Conservation (phyloP, 306 rosid species). For the Castanea sativa region DNA sequence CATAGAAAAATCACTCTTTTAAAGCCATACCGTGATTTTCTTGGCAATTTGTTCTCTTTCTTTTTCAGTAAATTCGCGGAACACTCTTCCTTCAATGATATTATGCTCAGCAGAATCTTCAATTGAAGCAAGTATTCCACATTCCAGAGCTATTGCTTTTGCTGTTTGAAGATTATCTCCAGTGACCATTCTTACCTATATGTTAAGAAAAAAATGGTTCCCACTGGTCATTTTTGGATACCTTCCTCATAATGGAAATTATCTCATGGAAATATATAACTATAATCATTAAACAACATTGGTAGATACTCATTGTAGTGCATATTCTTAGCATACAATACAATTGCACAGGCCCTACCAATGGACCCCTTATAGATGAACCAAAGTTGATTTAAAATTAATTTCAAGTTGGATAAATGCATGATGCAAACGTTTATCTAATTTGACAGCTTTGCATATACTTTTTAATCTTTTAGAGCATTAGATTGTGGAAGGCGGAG, state of each 20-base stretch:
- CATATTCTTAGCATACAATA: neutral
- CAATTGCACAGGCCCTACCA: neutral
- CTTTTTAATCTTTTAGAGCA: neutral
- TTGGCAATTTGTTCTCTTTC: constrained; percentile 76
- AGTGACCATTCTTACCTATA: constrained; percentile 95
- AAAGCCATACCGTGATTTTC: constrained; percentile 55
- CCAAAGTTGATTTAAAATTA: neutral
- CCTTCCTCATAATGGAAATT: constrained; percentile 12
- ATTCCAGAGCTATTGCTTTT: constrained; percentile 92
- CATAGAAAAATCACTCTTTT: constrained; percentile 5
- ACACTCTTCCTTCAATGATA: constrained; percentile 82
- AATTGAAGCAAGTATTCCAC: constrained; percentile 75
- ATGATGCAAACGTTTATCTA: neutral
- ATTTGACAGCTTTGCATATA: neutral
- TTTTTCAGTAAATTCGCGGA: constrained; percentile 69
- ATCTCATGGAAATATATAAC: constrained; percentile 13
- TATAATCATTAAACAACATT: neutral
- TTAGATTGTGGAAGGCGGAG: neutral
- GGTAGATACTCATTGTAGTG: neutral
- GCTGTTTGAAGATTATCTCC: constrained; percentile 97
- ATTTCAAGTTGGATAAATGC: neutral
- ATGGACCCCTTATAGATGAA: neutral
- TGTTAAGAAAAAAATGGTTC: constrained; percentile 20
- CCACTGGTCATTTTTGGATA: constrained; percentile 19
- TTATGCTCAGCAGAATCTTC: constrained; percentile 75